Evolutionary conservation across 257 asterid species (phyloP), one percentile per base, ranked within the genome.

Genomic region (Nicotiana tabacum): DNA sequence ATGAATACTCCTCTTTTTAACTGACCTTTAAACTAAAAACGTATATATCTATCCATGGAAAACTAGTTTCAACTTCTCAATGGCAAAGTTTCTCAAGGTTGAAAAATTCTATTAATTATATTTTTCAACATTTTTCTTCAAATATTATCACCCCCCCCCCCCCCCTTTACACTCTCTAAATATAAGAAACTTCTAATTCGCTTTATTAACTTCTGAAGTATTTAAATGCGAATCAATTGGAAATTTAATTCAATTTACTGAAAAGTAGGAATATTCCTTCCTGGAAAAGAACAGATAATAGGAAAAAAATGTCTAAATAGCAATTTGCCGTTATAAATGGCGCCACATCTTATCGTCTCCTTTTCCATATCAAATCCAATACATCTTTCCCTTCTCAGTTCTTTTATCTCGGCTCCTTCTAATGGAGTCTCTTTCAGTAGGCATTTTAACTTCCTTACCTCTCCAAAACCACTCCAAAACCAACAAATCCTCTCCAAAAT

Each of bases 341-440:
- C 88, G 90, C 91, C 93, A 84, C 83, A 87, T 83, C 90, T 85
- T 88, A 83, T 90, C 90, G 77, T 68, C 88, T 56, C 6, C 66
- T 35, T 13, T 27, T 4, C 39, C 65, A 6, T 18, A 60, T 32
- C 13, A 53, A 9, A 74, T 68, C 83, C 32, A 16, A 72, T 16
- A 6, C 78, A 18, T 1, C 16, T 8, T 17, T 55, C 16, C 83
- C 39, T 82, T 15, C 70, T 65, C 76, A 39, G 10, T 39, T 39
- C 48, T 39, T 69, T 65, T 60, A 30, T 33, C 77, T 46, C 29
- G 56, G n/a, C 21, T 30, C 29, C 37, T 53, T 21, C 29, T 55
- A 65, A 94, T 95, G 99, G 98, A 91, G 93, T 88, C 96, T 84
- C 87, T 92, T 24, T 92, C 92, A 86, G 57, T 81, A 85, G 88